A percentile compares a stretch with the other conserved stretches of the same genome.
phyloP scores from a whole-genome alignment of 1,139 yeast species.

The Komagataea norvegica region DNA sequence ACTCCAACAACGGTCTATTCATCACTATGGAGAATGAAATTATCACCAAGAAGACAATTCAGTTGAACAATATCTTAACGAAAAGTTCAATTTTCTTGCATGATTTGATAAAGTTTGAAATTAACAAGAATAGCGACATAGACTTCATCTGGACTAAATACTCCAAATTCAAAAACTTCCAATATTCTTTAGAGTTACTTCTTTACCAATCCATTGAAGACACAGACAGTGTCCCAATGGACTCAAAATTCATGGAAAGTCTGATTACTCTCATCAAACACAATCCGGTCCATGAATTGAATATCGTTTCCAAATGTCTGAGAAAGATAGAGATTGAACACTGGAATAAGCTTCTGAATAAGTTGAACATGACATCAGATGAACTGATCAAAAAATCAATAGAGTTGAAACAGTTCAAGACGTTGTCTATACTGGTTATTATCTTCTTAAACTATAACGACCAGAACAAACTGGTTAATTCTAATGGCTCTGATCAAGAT shows the following conservation, averaged over 20 bases:
- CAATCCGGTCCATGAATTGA: conserved; percentile 33
- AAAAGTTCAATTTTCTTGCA: conserved; percentile 27
- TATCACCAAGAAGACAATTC: conserved; percentile 17
- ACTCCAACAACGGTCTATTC: conserved; percentile 21
- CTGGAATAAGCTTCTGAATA: conserved; percentile 51
- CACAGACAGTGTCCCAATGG: conserved; percentile 14
- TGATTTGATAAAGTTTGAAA: conserved; percentile 27
- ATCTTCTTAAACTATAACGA: conserved; percentile 40
- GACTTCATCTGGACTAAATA: conserved; percentile 27
- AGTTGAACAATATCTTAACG: conserved; percentile 18
- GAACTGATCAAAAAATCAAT: conserved; percentile 34
- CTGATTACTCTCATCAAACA: conserved; percentile 19
- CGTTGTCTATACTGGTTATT: conserved; percentile 41
- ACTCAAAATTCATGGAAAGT: conserved; percentile 1
- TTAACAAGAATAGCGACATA: conserved; percentile 6
- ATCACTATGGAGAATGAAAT: conserved; percentile 25
- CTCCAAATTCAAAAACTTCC: conserved; percentile 40
- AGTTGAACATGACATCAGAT: conserved; percentile 36
- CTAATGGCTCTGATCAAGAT: neutral
- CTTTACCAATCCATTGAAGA: conserved; percentile 32
- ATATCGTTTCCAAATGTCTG: conserved; percentile 52
- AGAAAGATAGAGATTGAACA: conserved; percentile 62
- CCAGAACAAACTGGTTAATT: conserved; percentile 5
- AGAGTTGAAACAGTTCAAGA: conserved; percentile 37
- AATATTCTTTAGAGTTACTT: conserved; percentile 44